A percentile compares a stretch with the other conserved stretches of the same genome.
Conservation (phyloP, 805 yeast species). For the Wickerhamiella slavikovae region DNA sequence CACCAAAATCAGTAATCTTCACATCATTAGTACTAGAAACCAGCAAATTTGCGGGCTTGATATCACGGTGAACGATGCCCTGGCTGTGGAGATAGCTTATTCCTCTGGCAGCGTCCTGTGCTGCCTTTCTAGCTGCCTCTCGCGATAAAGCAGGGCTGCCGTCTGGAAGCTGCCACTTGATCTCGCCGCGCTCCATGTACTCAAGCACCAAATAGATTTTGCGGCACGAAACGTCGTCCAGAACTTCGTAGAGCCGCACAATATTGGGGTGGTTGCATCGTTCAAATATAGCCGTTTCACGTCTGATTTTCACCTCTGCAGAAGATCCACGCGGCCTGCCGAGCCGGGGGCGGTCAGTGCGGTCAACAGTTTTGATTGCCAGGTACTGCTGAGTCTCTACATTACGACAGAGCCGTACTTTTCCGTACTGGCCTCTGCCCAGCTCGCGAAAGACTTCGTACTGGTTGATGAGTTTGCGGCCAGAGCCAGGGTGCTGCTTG, state of each 20-base stretch:
- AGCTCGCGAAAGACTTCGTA: constrained; percentile 75
- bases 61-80: constrained; percentile 33
- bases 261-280: constrained; percentile 83
- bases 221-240: constrained; percentile 65
- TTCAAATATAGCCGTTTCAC: constrained; percentile 86
- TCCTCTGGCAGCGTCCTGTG: constrained; percentile 72
- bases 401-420: constrained; percentile 78
- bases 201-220: constrained; percentile 83
- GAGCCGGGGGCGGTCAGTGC: constrained; percentile 36
- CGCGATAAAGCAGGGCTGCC: constrained; percentile 52
- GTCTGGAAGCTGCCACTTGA: constrained; percentile 44
- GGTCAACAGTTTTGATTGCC: constrained; percentile 85
- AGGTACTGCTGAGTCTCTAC: constrained; percentile 34
- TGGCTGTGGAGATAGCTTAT: constrained; percentile 77
- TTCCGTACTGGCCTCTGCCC: constrained; percentile 98
- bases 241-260: constrained; percentile 67
- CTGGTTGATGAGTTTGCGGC: constrained; percentile 64
- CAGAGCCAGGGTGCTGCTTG: constrained; percentile 75
- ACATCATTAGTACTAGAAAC: constrained; percentile 50
- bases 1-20: constrained; percentile 93
- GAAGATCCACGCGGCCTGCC: constrained; percentile 26
- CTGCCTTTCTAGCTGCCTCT: constrained; percentile 44
- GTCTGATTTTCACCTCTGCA: constrained; percentile 51
- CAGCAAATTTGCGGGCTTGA: constrained; percentile 81
- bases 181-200: constrained; percentile 77